Conservation (phyloP, 352 stramenopile genomes). For the Phytophthora hibernalis region DNA sequence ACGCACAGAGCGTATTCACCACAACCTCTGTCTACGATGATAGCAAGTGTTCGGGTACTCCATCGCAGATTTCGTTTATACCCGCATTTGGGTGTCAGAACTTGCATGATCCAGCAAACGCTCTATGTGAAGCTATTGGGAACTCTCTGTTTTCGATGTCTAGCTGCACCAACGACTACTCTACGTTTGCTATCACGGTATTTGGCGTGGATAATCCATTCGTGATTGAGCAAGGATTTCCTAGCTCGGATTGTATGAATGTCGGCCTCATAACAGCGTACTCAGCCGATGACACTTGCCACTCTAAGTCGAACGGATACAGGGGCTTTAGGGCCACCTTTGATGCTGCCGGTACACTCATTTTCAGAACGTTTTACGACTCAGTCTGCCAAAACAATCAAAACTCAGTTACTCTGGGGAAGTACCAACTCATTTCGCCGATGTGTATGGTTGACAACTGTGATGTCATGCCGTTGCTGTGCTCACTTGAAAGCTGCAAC, state of each 20-base stretch:
- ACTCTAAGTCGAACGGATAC: neutral
- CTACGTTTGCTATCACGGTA: neutral
- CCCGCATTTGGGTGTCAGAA: neutral
- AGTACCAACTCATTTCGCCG: neutral
- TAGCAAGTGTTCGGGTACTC: constrained; percentile 4
- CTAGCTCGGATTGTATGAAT: neutral
- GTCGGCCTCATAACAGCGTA: neutral
- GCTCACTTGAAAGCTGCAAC: neutral
- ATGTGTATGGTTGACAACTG: neutral
- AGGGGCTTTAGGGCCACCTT: constrained; percentile 1
- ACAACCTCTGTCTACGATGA: constrained; percentile 10
- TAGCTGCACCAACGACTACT: constrained; percentile 14
- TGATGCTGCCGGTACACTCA: neutral
- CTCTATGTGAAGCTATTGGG: neutral
- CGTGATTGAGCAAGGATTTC: neutral
- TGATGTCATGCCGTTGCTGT: neutral
- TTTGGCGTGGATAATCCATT: constrained; percentile 10
- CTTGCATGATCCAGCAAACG: neutral
- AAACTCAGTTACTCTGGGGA: neutral
- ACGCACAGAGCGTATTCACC: neutral
- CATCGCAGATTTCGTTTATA: constrained; percentile 6
- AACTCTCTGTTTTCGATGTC: constrained; percentile 2
- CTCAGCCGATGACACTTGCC: constrained; percentile 1
- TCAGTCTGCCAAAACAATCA: neutral
- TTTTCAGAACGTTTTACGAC: constrained; percentile 2